A percentile compares a stretch with the other conserved stretches of the same genome.
Conservation (phyloP, 106 monocot species). For the Apostasia shenzhenica region DNA sequence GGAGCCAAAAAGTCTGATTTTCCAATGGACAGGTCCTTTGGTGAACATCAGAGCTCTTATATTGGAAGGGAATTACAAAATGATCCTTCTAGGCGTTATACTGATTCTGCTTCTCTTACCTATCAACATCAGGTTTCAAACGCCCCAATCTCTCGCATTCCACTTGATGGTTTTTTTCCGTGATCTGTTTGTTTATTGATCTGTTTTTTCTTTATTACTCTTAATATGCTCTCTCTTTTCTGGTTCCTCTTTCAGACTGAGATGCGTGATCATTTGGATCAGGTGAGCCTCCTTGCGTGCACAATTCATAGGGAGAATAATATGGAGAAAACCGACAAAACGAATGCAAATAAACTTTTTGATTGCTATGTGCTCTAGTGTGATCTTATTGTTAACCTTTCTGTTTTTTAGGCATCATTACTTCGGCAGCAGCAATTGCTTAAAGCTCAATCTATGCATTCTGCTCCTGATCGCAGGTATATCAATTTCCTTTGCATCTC, state of each 20-base stretch:
- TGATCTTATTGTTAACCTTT: neutral
- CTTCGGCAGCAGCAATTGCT: conserved; percentile 80
- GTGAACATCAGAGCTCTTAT: conserved; percentile 51
- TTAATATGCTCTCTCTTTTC: neutral
- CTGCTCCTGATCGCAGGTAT: conserved; percentile 75
- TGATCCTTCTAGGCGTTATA: conserved; percentile 58
- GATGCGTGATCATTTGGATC: conserved; percentile 53
- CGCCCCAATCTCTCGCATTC: neutral
- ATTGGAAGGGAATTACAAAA: conserved; percentile 52
- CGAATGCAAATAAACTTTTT: neutral
- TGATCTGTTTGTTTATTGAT: neutral
- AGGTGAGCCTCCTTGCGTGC: conserved; percentile 26
- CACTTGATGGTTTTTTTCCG: neutral
- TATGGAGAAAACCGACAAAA: neutral
- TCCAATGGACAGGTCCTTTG: conserved; percentile 56
- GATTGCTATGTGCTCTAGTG: no score
- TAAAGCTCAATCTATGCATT: conserved; percentile 59
- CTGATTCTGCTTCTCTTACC: conserved; percentile 41
- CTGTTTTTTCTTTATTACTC: conserved; percentile 2
- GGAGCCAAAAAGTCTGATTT: conserved; percentile 40
- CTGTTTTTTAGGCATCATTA: conserved; percentile 39
- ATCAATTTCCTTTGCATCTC: neutral
- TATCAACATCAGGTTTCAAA: conserved; percentile 49
- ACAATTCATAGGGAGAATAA: no score
- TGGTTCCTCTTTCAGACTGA: conserved; percentile 29